Evolutionary conservation across 164 flowering plant species (phyloP).

Genomic region (Piper betle): DNA sequence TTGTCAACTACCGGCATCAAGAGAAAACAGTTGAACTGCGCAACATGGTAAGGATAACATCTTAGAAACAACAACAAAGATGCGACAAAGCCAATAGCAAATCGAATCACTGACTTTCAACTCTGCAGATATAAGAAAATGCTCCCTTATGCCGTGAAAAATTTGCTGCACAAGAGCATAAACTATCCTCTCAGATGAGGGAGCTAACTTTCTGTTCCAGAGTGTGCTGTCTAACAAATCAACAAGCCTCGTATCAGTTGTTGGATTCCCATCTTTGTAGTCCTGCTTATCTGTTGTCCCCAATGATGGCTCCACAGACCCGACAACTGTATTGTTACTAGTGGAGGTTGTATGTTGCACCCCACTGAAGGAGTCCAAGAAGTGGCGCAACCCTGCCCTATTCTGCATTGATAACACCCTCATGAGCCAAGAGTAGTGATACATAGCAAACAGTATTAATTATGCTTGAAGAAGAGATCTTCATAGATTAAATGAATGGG

Average conservation of each 20-base stretch:
- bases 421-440: not conserved
- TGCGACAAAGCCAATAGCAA: not conserved
- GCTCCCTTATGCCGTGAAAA: constrained; percentile 90
- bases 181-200: constrained; percentile 94
- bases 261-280: constrained; percentile 32
- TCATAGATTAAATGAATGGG: too few relatives aligned
- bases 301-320: constrained; percentile 32
- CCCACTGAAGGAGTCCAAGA: constrained; percentile 83
- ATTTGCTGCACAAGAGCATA: constrained; percentile 95
- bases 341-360: constrained; percentile 38
- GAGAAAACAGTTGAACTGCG: constrained; percentile 97
- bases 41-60: not conserved
- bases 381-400: constrained; percentile 89
- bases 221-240: constrained; percentile 92
- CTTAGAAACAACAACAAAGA: not conserved
- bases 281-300: constrained; percentile 55
- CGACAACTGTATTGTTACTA: constrained; percentile 21
- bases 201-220: constrained; percentile 95
- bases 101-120: constrained; percentile 44
- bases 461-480: not conserved
- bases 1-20: constrained; percentile 95
- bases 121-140: constrained; percentile 81
- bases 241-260: constrained; percentile 75
- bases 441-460: not conserved
- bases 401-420: constrained; percentile 37